Percentiles rank a stretch among this genome's conserved stretches.
Evolutionary conservation across 2,329 filamentous ascomycete species (phyloP).

Genomic region (Arthrobotrys conoides): DNA sequence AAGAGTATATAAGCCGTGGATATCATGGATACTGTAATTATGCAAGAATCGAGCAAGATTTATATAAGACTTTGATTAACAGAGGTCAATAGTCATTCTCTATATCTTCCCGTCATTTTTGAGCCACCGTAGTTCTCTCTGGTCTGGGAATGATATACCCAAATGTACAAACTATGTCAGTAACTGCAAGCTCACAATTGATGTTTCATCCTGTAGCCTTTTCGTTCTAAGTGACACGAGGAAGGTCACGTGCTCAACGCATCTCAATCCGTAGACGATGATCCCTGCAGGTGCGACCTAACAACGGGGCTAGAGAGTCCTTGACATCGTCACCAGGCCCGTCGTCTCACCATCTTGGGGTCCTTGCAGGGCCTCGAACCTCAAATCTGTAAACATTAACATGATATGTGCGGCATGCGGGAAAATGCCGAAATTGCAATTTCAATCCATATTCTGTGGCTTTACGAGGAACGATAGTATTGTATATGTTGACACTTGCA

Average conservation of each 20-base stretch:
- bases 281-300: slow-evolving; percentile 24
- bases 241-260: background rate
- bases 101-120: too few relatives aligned
- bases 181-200: too few relatives aligned
- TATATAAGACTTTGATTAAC: too few relatives aligned
- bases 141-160: too few relatives aligned
- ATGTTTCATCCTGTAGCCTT: too few relatives aligned
- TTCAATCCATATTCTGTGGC: background rate
- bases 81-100: too few relatives aligned
- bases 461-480: background rate
- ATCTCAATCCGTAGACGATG: background rate
- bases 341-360: background rate
- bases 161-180: too few relatives aligned
- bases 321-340: slow-evolving; percentile 18
- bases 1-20: slow-evolving; percentile 19
- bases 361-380: background rate
- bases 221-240: too few relatives aligned
- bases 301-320: slow-evolving; percentile 1
- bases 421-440: background rate
- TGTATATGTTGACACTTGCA: background rate
- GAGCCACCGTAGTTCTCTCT: too few relatives aligned
- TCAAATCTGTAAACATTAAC: background rate
- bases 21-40: background rate
- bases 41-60: too few relatives aligned
- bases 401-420: background rate